Base-by-base conservation (phyloP, 768 basidiomycete species). In the Tricholoma terreum region DNA sequence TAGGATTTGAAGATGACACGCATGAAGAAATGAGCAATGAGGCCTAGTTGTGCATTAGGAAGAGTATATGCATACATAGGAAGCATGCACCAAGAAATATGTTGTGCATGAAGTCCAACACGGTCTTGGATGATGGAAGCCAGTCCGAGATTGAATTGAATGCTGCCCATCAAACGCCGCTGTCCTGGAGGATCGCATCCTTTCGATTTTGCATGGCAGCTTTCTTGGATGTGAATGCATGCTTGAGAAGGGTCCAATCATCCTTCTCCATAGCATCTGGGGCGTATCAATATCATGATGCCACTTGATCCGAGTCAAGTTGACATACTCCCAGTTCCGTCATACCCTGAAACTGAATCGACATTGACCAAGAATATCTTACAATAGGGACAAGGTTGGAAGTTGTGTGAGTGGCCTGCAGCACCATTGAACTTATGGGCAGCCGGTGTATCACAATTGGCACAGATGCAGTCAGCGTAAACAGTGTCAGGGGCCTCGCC, bases 41-140 rank as follows among this genome's bases (percentile, higher is more conserved):
- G 34, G 14, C 62, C 62, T 65, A 21, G n/a, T n/a, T n/a, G n/a
- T n/a, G n/a, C n/a, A n/a, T n/a, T n/a, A n/a, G n/a, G n/a, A n/a
- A n/a, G n/a, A n/a, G n/a, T n/a, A n/a, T n/a, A n/a, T n/a, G n/a
- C n/a, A n/a, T n/a, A n/a, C n/a, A n/a, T n/a, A n/a, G 33, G 21
- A 48, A 35, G 19, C 30, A 35, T 14, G n/a, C 43, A 58, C 70
- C 68, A 24, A 69, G 61, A 56, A 66, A 71, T 3, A 71, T 52
- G 38, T 64, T 64, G 52, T 71, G 72, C 70, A 72, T 71, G 56
- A 73, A 70, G 54, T 73, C 70, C 2, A 72, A 60, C 0, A 62
- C 59, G 0, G 65, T 65, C 52, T 66, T 52, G 10, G 36, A 50
- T 3, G 58, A 51, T 5, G 71, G 72, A 3, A 57, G 55, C 72